phyloP scores from a whole-genome alignment of 768 basidiomycete species.

The Hypsizygus marmoreus region DNA sequence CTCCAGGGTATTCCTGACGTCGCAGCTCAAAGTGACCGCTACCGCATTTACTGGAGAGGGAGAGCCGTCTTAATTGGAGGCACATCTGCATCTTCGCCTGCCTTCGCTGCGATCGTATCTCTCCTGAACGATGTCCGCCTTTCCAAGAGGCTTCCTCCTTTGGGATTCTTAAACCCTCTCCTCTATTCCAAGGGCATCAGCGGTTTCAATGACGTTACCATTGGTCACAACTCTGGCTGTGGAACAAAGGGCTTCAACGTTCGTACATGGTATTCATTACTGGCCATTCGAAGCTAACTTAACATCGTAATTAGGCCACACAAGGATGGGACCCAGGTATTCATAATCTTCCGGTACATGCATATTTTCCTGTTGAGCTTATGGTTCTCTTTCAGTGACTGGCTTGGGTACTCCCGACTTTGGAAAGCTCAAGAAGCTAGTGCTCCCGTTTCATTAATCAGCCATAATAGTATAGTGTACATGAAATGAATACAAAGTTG shows the following conservation, averaged over 20 bases:
- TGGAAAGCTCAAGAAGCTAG: conserved; percentile 42
- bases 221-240: conserved; percentile 57
- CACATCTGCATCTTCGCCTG: conserved; percentile 66
- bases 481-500: conserved; percentile 3
- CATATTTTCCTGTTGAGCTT: not conserved
- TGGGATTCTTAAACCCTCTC: conserved; percentile 66
- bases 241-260: conserved; percentile 69
- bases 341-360: conserved; percentile 13
- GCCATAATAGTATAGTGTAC: no score
- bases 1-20: conserved; percentile 65
- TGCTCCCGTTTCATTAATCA: no score
- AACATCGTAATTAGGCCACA: conserved; percentile 39
- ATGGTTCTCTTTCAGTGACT: conserved; percentile 19
- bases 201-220: conserved; percentile 57
- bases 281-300: no score
- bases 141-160: conserved; percentile 31
- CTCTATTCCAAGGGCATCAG: conserved; percentile 42
- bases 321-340: conserved; percentile 62
- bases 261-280: conserved; percentile 23
- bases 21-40: conserved; percentile 55
- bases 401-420: conserved; percentile 44
- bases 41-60: conserved; percentile 49
- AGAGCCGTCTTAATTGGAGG: conserved; percentile 47
- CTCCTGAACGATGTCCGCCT: conserved; percentile 68
- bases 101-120: conserved; percentile 64